These are phyloP conservation scores for Avena insularis DNA, from an alignment of 176 grass and related monocot genomes.

Conservation along the genomic window DNA sequence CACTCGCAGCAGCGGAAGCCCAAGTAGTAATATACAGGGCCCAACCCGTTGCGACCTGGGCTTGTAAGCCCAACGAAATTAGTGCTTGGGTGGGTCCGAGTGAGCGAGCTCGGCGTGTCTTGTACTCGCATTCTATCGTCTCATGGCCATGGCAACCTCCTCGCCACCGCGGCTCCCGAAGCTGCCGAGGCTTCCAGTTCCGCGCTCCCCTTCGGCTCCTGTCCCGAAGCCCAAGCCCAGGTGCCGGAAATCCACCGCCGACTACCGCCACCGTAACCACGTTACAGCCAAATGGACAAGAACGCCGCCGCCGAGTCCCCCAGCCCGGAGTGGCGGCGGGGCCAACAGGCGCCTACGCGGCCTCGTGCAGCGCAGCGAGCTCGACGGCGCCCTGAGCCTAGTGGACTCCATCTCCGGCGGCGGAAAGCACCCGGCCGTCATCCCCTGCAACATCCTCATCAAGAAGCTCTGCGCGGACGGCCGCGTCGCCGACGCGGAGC, in stretches of 20 bases:
- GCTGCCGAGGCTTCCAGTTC: constrained; percentile 8
- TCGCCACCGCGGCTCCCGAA: constrained; percentile 29
- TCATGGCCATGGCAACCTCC: constrained; percentile 42
- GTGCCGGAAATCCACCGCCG: not conserved
- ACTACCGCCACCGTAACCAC: not conserved
- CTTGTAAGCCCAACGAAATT: not conserved
- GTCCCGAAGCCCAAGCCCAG: not conserved
- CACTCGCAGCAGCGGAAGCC: constrained; percentile 28
- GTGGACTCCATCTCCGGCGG: constrained; percentile 15
- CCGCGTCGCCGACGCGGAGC: constrained; percentile 36
- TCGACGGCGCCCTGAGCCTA: constrained; percentile 32
- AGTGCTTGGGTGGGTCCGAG: no score
- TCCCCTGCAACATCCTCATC: constrained; percentile 53
- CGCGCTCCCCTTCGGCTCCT: not conserved
- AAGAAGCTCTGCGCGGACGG: constrained; percentile 45
- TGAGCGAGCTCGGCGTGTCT: not conserved
- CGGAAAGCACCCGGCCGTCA: not conserved
- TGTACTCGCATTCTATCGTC: constrained; percentile 22
- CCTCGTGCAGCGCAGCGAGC: constrained; percentile 39
- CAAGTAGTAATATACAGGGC: constrained; percentile 3
- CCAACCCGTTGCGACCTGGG: not conserved
- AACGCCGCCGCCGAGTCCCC: not conserved
- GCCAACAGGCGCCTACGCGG: constrained; percentile 17
- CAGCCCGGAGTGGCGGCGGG: not conserved
- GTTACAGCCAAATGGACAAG: not conserved